Base-by-base conservation (phyloP, 768 basidiomycete genomes). In the Leucocoprinus sp. region DNA sequence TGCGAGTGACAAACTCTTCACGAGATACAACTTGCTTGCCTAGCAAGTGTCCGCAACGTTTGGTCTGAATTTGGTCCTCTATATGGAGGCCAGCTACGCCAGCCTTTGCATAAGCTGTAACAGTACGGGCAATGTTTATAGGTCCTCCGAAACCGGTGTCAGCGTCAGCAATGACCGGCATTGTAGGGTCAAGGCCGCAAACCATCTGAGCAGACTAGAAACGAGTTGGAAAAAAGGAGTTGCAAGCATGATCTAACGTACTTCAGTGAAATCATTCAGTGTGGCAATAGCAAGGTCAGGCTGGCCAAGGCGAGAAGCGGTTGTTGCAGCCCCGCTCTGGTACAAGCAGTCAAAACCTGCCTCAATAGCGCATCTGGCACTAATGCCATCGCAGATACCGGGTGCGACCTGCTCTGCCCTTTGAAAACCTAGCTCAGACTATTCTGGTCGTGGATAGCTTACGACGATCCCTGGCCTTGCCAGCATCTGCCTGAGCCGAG, bases 21-120 rank as follows among this genome's bases (percentile, higher is more conserved):
- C 82, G 74, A 8, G 82, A 83, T 27, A 87, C 84, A 39, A 87
- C 82, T 57, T 85, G 82, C 60, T 88, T 88, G 42, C 85, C 85
- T 60, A 84, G 70, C 41, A 88, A 63, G 58, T 87, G 85, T 2
- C 85, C 84, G 50, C 84, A 87, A 45, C 84, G 75, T 61, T 86
- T 86, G 2, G 82, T 85, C 58, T 85, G 84, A 1, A 85, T 82
- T 63, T 87, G 84, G 55, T 85, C 84, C 60, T 87, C 84, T 28
- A 87, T 85, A 57, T 87, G 84, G 54, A 84, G 69, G 6, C 66
- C 84, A 9, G 84, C 84, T 22, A 86, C 76, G 15, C 84, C 84
- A 8, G 80, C 75, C 37, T 71, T 71, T 4, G 64, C 73, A 50
- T 86, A 86, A 57, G 82, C 74, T 14, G 64, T 70, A 9, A 87